Evolutionary conservation across 2,329 filamentous ascomycete species (phyloP).

Genomic region (Helotiales sp.): DNA sequence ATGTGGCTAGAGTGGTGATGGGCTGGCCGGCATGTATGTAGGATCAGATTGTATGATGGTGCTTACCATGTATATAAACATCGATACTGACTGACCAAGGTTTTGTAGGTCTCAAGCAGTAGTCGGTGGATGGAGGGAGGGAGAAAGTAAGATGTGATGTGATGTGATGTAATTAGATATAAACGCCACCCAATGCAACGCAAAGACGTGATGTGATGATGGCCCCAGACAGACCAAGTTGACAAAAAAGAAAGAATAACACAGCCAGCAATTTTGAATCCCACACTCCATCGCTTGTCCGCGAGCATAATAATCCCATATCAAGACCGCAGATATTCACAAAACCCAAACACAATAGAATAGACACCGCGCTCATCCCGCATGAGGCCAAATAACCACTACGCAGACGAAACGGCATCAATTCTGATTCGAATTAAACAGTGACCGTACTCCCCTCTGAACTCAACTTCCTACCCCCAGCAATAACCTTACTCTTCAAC

Average conservation of each 20-base stretch:
- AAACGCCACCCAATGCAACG: constrained; percentile 11
- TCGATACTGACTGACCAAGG: too few relatives aligned
- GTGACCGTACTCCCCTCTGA: background rate
- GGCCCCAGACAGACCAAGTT: too few relatives aligned
- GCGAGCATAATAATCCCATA: background rate
- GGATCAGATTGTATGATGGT: too few relatives aligned
- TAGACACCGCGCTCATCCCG: background rate
- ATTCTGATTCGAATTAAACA: background rate
- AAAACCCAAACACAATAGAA: background rate
- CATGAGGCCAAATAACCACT: background rate
- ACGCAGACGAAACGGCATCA: too few relatives aligned
- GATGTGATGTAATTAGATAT: background rate
- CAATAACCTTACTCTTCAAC: constrained; percentile 39
- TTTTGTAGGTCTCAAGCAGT: background rate
- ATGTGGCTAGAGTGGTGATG: too few relatives aligned
- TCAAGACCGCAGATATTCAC: background rate
- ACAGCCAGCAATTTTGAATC: background rate
- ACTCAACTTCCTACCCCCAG: constrained; percentile 20
- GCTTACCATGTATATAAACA: too few relatives aligned
- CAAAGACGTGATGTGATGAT: background rate
- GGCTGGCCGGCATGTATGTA: too few relatives aligned
- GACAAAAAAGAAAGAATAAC: background rate
- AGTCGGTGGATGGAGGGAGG: background rate
- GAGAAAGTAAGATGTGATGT: background rate
- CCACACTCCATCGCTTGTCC: background rate